Evolutionary conservation across 805 yeast genomes (phyloP).

Genomic region (Brettanomyces anomalus): DNA sequence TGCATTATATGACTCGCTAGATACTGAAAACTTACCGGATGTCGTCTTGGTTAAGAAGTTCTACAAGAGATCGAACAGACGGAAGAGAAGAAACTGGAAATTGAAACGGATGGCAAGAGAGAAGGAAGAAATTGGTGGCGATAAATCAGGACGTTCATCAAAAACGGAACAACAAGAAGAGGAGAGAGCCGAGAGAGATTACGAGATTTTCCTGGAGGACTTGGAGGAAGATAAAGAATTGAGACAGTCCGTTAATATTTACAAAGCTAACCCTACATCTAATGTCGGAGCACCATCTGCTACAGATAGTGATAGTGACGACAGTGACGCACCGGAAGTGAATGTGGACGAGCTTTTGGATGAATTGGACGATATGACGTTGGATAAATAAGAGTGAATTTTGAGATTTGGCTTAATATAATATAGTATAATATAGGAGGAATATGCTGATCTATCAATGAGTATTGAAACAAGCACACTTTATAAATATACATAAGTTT

Average conservation of each 20-base stretch:
- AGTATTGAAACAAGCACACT: neutral
- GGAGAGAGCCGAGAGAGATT: conserved; percentile 90
- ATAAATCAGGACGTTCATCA: conserved; percentile 34
- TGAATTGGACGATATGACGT: conserved; percentile 88
- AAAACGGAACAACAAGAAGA: conserved; percentile 81
- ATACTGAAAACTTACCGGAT: conserved; percentile 63
- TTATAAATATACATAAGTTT: neutral
- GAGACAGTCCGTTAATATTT: conserved; percentile 82
- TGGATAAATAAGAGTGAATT: conserved; percentile 19
- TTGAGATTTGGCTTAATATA: neutral
- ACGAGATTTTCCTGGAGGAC: conserved; percentile 92
- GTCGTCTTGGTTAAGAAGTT: conserved; percentile 83
- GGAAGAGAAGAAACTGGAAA: conserved; percentile 81
- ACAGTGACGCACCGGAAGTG: conserved; percentile 80
- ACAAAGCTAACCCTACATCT: conserved; percentile 42
- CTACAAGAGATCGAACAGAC: conserved; percentile 71
- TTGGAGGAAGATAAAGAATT: conserved; percentile 94
- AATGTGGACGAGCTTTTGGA: conserved; percentile 89
- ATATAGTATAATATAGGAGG: neutral
- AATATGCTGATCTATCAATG: neutral
- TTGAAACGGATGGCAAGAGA: conserved; percentile 97
- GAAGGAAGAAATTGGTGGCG: conserved; percentile 78
- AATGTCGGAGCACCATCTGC: conserved; percentile 12
- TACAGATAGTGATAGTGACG: conserved; percentile 41
- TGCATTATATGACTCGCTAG: conserved; percentile 68